Evolutionary conservation across 192 early-diverging fungal genomes (phyloP), one percentile per base, ranked within the genome.

Genomic region (Umbelopsis sp.): DNA sequence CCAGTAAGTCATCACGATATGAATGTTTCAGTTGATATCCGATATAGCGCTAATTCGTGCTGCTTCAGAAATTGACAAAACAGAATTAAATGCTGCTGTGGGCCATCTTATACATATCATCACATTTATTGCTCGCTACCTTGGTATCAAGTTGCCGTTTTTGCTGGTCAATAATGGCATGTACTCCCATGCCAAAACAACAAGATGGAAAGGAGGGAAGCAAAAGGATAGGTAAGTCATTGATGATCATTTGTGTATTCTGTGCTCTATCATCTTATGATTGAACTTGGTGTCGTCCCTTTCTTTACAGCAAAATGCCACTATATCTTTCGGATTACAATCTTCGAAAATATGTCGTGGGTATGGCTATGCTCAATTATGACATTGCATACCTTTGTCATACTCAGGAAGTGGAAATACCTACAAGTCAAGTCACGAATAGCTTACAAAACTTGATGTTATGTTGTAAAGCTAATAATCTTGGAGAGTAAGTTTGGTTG

Each of bases 321-420:
- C 74, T 88, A 3, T 86, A 78, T 53, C 25, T 88, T 45, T 70
- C 74, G 1, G 81, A 82, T 23, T 66, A 72, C 13, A 84, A 88
- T 49, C 46, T 75, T 4, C 67, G 72, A 25, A 45, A 45, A 1
- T 88, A 86, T 64, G 75, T 76, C 1, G 53, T 72, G 18, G 86
- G 84, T 8, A 72, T 88, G 51, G 78, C 80, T 1, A 80, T 85
- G 78, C 67, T 88, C 18, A 88, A 86, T 68, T 88, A 88, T 49
- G 76, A 88, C 23, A 78, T 88, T 66, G 86, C 81, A 4, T 88
- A 86, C 72, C 66, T 88, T 13, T 88, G 86, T 65, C 76, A 83
- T 71, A 82, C 83, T 3, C 86, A 88, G 51, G 84, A 85, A 20
- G 76, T 86, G 11, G 78, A 86, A 20, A 79, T 86, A 47, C 74